Evolutionary conservation across 2,329 filamentous ascomycete genomes (phyloP).

Genomic region (Curvularia eragrostidis): DNA sequence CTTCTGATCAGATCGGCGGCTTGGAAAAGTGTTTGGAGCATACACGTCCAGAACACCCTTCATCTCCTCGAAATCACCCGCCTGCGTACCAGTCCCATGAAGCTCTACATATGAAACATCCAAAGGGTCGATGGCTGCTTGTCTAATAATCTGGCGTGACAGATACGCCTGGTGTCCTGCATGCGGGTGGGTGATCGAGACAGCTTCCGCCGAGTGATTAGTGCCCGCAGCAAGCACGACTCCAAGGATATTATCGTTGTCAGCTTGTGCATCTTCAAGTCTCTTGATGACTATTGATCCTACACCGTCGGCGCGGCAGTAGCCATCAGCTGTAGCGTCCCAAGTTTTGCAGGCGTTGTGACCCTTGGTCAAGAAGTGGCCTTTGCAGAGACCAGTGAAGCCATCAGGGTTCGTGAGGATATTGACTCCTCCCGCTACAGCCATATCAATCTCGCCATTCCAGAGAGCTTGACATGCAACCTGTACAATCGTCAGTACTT

Average conservation of each 20-base stretch:
- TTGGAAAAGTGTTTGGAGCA: constrained; percentile 13
- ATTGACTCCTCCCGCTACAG: constrained; percentile 35
- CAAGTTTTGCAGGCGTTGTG: constrained; percentile 44
- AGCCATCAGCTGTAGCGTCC: constrained; percentile 41
- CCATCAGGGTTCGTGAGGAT: constrained; percentile 42
- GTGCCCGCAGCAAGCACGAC: constrained; percentile 42
- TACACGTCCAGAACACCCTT: constrained; percentile 21
- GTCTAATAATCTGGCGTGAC: constrained; percentile 29
- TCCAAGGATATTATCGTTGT: constrained; percentile 43
- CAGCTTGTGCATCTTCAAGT: constrained; percentile 40
- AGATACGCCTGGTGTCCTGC: constrained; percentile 29
- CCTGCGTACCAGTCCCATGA: constrained; percentile 41
- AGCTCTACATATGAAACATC: constrained; percentile 40
- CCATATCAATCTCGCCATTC: constrained; percentile 38
- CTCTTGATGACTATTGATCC: constrained; percentile 44
- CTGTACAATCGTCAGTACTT: background rate
- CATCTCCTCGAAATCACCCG: constrained; percentile 33
- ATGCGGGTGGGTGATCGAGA: constrained; percentile 42
- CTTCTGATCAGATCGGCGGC: constrained; percentile 8
- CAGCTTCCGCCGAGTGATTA: constrained; percentile 44
- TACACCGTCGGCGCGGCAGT: constrained; percentile 42
- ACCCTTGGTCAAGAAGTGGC: constrained; percentile 31
- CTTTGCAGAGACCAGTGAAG: constrained; percentile 31
- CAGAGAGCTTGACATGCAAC: constrained; percentile 40
- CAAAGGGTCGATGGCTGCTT: constrained; percentile 47